These are phyloP conservation scores for Cladosporium colombiae DNA, from an alignment of 2,329 filamentous ascomycete species.

Conservation along the genomic window DNA sequence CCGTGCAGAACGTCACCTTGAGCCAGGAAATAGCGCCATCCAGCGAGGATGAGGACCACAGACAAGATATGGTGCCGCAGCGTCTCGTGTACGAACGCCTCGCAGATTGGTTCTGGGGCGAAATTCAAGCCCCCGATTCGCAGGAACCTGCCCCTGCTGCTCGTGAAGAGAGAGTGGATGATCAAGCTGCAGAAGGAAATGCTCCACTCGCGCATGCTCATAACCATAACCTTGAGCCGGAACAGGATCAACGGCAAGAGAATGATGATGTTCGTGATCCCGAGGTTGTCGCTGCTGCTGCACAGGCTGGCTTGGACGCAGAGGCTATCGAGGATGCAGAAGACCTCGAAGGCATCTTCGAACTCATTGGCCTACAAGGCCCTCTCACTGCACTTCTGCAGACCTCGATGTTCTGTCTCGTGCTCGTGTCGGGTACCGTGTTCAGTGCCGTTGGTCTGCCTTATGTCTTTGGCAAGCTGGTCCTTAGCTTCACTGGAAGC, in stretches of 20 bases:
- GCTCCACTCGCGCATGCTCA: slow-evolving; percentile 55
- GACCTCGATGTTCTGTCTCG: slow-evolving; percentile 90
- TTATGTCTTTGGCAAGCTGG: slow-evolving; percentile 86
- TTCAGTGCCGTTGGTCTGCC: slow-evolving; percentile 85
- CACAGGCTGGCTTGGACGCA: slow-evolving; percentile 69
- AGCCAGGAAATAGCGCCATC: neutral
- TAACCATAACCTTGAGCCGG: slow-evolving; percentile 6
- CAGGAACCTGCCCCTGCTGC: slow-evolving; percentile 42
- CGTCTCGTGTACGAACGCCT: slow-evolving; percentile 30
- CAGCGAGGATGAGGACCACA: neutral
- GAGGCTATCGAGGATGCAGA: slow-evolving; percentile 79
- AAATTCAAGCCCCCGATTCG: slow-evolving; percentile 36
- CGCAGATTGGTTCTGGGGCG: slow-evolving; percentile 52
- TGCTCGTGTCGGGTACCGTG: slow-evolving; percentile 85
- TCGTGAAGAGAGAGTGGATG: slow-evolving; percentile 62
- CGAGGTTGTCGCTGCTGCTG: slow-evolving; percentile 65
- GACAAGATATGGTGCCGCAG: neutral
- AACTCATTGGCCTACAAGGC: slow-evolving; percentile 94
- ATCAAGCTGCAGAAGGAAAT: slow-evolving; percentile 62
- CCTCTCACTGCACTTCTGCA: slow-evolving; percentile 87
- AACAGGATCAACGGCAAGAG: slow-evolving; percentile 28
- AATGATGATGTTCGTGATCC: slow-evolving; percentile 41
- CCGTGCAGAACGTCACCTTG: neutral
- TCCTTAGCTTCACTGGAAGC: slow-evolving; percentile 76
- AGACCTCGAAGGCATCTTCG: slow-evolving; percentile 93